phyloP scores from a whole-genome alignment of 2,329 filamentous ascomycete species.

The Hymenoscyphus fraxineus region DNA sequence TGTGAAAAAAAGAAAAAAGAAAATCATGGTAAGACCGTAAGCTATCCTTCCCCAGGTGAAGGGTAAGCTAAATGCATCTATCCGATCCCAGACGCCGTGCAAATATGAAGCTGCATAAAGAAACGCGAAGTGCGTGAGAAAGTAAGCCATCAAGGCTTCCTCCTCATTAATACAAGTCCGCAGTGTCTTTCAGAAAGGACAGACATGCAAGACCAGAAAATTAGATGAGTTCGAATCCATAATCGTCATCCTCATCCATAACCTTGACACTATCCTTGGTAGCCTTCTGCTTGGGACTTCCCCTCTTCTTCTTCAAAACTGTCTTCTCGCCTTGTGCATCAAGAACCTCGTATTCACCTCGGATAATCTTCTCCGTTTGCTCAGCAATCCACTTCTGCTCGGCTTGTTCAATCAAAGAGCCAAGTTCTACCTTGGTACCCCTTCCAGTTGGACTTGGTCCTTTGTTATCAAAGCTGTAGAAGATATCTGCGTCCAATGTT shows the following conservation, averaged over 20 bases:
- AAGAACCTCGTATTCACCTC: conserved; percentile 35
- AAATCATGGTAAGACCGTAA: conserved; percentile 15
- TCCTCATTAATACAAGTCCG: conserved; percentile 1
- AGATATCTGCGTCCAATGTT: conserved; percentile 22
- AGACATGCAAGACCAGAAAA: background rate
- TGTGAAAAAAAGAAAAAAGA: background rate
- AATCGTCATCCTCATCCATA: conserved; percentile 31
- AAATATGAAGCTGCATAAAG: conserved; percentile 1
- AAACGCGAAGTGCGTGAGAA: background rate
- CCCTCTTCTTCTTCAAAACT: conserved; percentile 26
- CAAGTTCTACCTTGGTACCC: conserved; percentile 28
- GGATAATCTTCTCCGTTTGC: conserved; percentile 34
- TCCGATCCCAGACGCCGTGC: conserved; percentile 15
- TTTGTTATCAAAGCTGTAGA: conserved; percentile 33
- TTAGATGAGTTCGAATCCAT: conserved; percentile 35
- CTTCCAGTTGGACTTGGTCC: conserved; percentile 25
- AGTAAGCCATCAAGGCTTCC: conserved; percentile 13
- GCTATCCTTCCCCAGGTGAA: conserved; percentile 25
- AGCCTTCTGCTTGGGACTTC: conserved; percentile 30
- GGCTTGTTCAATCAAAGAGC: conserved; percentile 32
- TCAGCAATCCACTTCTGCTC: conserved; percentile 33
- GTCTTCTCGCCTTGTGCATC: conserved; percentile 33
- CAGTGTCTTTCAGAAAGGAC: background rate
- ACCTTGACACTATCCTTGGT: conserved; percentile 16
- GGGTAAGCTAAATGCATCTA: conserved; percentile 24